A percentile compares a stretch with the other conserved stretches of the same genome.
Conservation (phyloP, 495 filamentous ascomycete genomes). For the Penicillium riverlandense region DNA sequence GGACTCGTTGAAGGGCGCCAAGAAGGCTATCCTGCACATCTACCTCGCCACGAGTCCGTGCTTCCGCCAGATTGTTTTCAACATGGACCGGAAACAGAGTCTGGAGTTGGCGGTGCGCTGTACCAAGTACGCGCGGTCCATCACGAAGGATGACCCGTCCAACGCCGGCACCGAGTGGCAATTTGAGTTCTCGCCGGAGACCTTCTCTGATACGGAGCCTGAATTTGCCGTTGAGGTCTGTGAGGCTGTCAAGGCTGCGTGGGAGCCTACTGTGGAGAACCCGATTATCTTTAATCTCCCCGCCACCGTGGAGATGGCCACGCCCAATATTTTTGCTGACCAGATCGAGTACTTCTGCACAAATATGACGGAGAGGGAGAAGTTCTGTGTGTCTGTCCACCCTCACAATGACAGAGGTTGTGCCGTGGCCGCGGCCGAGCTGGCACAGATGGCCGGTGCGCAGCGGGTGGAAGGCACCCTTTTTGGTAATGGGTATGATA, state of each 20-base stretch:
- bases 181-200: conserved; percentile 95
- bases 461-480: conserved; percentile 92
- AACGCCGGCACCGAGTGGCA: conserved; percentile 74
- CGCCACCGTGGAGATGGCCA: conserved; percentile 92
- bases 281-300: conserved; percentile 98
- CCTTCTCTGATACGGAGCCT: conserved; percentile 84
- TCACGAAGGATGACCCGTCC: conserved; percentile 91
- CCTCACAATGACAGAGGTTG: conserved; percentile 95
- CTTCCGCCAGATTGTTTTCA: conserved; percentile 85
- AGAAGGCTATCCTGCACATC: conserved; percentile 95
- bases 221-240: conserved; percentile 82
- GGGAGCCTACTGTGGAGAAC: conserved; percentile 74
- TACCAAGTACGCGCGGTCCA: conserved; percentile 75
- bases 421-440: conserved; percentile 78
- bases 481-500: conserved; percentile 70
- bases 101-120: conserved; percentile 80
- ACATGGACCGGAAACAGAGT: conserved; percentile 74
- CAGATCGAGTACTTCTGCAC: conserved; percentile 94
- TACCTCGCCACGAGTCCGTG: conserved; percentile 94
- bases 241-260: conserved; percentile 92
- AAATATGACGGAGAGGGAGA: conserved; percentile 69
- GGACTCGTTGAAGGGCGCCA: conserved; percentile 78
- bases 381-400: conserved; percentile 78
- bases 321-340: conserved; percentile 94
- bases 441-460: conserved; percentile 96